Evolutionary conservation across 805 yeast genomes (phyloP), one percentile per base, ranked within the genome.

Genomic region (Nakazawaea populi): DNA sequence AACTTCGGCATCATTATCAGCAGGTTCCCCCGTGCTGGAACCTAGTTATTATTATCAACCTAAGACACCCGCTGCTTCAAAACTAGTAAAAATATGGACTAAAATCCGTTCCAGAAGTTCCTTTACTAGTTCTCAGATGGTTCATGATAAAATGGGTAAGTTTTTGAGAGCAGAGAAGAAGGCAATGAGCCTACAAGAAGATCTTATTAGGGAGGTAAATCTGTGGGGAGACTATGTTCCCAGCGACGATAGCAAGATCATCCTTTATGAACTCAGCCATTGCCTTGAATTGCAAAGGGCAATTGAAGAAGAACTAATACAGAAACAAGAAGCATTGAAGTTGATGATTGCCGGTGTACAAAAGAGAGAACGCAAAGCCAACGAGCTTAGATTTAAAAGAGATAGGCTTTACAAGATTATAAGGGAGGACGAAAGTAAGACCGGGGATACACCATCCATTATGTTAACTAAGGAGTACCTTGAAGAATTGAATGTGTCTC

Each of bases 401-500:
- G 60, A 64, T 28, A 71, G 70, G 57, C 66, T 72, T 28, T 65
- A 71, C 46, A 60, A 64, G 24, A 68, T 62, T 42, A 55, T 75
- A 38, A 69, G 73, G 49, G 74, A 71, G 1, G 67, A 68, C 42
- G 81, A 77, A 52, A 64, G 73, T 40, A 74, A 71, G 54, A 63
- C 58, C 53, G 84, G 83, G 3, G 74, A 72, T 46, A 71, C 75
- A 31, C 71, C 75, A 14, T 63, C 62, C 6, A 70, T 79, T 0
- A 62, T 72, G 12, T 60, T 78, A 18, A 62, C 76, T 1, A 69
- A 67, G 51, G 87, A 82, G 57, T 69, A 71, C 48, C 59, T 81
- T 35, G 86, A 81, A 59, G 81, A 77, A 54, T 64, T 74, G 50
- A 70, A 71, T 42, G 71, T 74, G 53, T 73, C 79, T 37, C 67